These are phyloP conservation scores for Fraxinus americana DNA, from an alignment of 257 asterid genomes.

Conservation along the genomic window DNA sequence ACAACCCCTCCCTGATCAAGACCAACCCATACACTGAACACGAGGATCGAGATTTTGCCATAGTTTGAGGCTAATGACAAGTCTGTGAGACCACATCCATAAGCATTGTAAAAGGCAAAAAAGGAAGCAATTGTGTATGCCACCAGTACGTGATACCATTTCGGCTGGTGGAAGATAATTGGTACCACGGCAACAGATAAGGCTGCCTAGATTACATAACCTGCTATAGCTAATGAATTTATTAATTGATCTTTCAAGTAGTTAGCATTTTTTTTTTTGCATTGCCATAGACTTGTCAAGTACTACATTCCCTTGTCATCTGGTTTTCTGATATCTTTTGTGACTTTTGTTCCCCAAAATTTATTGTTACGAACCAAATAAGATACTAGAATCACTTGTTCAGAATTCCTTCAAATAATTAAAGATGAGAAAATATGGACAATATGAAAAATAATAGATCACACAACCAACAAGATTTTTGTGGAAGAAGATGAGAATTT, in stretches of 20 bases:
- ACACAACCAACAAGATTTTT: no score
- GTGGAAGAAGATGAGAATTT: no score
- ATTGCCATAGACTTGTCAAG: no score
- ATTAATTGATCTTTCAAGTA: conserved; percentile 56
- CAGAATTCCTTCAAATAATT: no score
- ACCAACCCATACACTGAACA: conserved; percentile 68
- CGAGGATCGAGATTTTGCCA: conserved; percentile 62
- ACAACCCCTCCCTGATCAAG: conserved; percentile 52
- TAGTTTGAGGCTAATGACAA: conserved; percentile 77
- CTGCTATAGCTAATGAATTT: conserved; percentile 29
- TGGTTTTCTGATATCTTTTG: no score
- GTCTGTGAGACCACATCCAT: conserved; percentile 70
- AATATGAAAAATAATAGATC: no score
- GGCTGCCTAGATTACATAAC: conserved; percentile 44
- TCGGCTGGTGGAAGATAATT: conserved; percentile 42
- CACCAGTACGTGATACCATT: conserved; percentile 48
- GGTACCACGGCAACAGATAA: conserved; percentile 42
- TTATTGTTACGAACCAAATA: no score
- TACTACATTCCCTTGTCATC: no score
- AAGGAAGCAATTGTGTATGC: conserved; percentile 49
- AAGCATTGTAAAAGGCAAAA: conserved; percentile 73
- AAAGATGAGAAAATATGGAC: no score
- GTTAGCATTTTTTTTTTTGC: no score
- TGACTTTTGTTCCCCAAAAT: no score
- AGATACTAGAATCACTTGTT: no score